Conservation (phyloP, 495 filamentous ascomycete genomes). For the Geoglossum glabrum region DNA sequence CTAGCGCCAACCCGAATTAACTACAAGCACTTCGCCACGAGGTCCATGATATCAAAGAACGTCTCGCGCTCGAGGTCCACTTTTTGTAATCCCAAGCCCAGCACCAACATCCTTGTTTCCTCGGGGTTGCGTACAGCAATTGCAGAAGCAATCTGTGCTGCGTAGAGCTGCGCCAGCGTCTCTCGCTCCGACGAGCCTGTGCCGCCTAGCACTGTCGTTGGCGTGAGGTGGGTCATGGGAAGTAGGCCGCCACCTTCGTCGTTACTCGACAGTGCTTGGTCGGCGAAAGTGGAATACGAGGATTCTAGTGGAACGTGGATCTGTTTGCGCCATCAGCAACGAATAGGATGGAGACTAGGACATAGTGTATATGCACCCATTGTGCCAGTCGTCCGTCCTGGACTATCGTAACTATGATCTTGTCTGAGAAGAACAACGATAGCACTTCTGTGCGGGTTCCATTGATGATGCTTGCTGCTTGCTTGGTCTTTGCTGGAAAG, state of each 20-base stretch:
- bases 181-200: conserved; percentile 52
- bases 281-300: conserved; percentile 35
- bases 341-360: not conserved
- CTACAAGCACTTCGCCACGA: conserved; percentile 47
- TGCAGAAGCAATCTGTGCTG: conserved; percentile 68
- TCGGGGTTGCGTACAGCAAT: conserved; percentile 49
- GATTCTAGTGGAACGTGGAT: conserved; percentile 72
- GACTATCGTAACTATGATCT: conserved; percentile 75
- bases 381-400: conserved; percentile 74
- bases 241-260: conserved; percentile 36
- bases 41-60: conserved; percentile 67
- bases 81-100: conserved; percentile 61
- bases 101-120: conserved; percentile 59
- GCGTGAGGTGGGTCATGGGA: conserved; percentile 61
- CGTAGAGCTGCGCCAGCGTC: conserved; percentile 67
- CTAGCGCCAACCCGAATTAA: not conserved
- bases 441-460: conserved; percentile 52
- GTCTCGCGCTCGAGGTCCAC: conserved; percentile 41
- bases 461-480: conserved; percentile 39
- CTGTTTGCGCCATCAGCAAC: conserved; percentile 21
- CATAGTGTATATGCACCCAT: conserved; percentile 42
- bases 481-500: conserved; percentile 62
- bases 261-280: conserved; percentile 29
- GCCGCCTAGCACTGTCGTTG: conserved; percentile 76
- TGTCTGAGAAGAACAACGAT: conserved; percentile 61